Evolutionary conservation across 169 alveolate genomes (phyloP).

Genomic region (Babesia ovis): DNA sequence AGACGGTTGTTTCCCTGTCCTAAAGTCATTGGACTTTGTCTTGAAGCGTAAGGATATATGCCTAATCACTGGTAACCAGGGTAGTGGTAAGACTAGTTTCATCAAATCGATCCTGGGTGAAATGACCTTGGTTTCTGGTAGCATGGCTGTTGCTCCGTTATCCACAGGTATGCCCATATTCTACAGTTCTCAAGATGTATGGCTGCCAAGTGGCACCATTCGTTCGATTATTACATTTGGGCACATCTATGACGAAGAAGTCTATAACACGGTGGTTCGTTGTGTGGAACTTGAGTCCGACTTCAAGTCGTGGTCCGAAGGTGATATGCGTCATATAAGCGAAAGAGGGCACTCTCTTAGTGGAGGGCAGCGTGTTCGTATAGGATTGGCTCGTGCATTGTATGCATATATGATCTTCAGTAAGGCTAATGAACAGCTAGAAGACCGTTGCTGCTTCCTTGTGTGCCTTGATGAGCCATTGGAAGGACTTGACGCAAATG

Average conservation of each 20-base stretch:
- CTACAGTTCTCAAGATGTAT: constrained; percentile 32
- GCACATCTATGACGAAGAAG: constrained; percentile 17
- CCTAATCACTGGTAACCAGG: constrained; percentile 28
- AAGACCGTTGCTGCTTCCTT: constrained; percentile 42
- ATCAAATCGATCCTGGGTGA: constrained; percentile 40
- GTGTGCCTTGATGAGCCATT: constrained; percentile 68
- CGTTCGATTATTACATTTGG: constrained; percentile 24
- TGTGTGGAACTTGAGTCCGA: constrained; percentile 15
- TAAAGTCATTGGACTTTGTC: constrained; percentile 6
- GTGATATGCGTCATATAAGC: constrained; percentile 8
- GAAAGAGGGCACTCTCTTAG: constrained; percentile 64
- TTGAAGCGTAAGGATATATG: constrained; percentile 9
- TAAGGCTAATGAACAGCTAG: constrained; percentile 27
- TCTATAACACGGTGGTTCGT: neutral
- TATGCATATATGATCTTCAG: constrained; percentile 68
- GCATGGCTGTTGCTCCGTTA: constrained; percentile 49
- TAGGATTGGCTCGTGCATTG: constrained; percentile 88
- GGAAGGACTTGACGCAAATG: constrained; percentile 52
- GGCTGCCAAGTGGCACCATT: constrained; percentile 35
- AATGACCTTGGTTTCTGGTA: constrained; percentile 32
- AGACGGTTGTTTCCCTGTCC: neutral
- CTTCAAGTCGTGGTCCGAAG: constrained; percentile 26
- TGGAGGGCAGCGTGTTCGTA: constrained; percentile 90
- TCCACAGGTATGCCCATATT: constrained; percentile 42
- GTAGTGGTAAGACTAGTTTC: constrained; percentile 35